A percentile compares a stretch with the other conserved stretches of the same genome.
phyloP scores from a whole-genome alignment of 2,329 filamentous ascomycete genomes.

The Verticillium nonalfalfae region DNA sequence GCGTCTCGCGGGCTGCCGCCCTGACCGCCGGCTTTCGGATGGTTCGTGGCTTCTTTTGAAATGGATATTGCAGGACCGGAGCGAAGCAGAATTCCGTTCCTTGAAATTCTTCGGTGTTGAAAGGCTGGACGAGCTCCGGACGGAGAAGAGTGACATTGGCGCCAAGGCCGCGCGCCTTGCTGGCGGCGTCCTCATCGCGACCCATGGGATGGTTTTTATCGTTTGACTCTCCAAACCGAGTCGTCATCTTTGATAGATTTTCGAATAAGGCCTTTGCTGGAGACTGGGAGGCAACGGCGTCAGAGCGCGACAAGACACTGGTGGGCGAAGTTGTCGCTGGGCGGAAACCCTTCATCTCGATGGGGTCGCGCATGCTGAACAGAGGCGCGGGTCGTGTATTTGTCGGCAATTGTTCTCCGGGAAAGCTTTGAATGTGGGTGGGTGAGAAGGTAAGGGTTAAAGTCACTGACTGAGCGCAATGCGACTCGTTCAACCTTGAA shows the following conservation, averaged over 20 bases:
- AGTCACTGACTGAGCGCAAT: not conserved
- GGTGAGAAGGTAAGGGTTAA: not conserved
- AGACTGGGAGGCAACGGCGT: not conserved
- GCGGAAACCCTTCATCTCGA: not conserved
- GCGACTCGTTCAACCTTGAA: not conserved
- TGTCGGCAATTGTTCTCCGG: not conserved
- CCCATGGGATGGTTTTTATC: not conserved
- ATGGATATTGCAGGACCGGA: not conserved
- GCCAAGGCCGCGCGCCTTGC: not conserved
- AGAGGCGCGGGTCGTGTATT: not conserved
- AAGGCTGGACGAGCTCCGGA: conserved; percentile 3
- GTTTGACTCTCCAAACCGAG: not conserved
- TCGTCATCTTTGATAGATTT: not conserved
- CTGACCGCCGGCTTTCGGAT: not conserved
- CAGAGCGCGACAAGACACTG: not conserved
- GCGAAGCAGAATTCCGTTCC: not conserved
- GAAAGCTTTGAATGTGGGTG: not conserved
- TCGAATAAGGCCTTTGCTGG: not conserved
- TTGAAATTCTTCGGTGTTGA: not conserved
- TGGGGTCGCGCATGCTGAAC: not conserved
- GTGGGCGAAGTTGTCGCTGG: not conserved
- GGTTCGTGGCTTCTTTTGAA: not conserved
- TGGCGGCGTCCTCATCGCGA: not conserved
- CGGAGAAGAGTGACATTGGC: conserved; percentile 15
- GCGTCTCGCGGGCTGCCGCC: not conserved